These are phyloP conservation scores for Lichtheimia corymbifera DNA, from an alignment of 371 early-diverging fungal species.

Conservation along the genomic window DNA sequence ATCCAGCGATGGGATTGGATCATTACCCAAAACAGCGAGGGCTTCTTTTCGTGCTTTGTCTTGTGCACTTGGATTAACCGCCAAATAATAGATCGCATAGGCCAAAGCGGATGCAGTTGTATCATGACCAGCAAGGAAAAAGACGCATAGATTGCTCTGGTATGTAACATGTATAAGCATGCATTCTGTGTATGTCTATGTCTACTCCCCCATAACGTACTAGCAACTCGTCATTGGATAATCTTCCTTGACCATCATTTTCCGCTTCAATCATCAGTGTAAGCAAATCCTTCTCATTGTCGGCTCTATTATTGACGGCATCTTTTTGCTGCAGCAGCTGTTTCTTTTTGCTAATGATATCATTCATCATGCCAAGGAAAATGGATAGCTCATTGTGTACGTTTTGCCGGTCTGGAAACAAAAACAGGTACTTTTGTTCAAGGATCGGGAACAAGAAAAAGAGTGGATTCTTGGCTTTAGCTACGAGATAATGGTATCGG, in stretches of 20 bases:
- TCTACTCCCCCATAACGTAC: slow-evolving; percentile 20
- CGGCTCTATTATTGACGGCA: slow-evolving; percentile 19
- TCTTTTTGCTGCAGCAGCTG: background rate
- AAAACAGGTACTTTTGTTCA: slow-evolving; percentile 10
- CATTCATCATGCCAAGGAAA: slow-evolving; percentile 34
- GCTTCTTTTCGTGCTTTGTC: slow-evolving; percentile 22
- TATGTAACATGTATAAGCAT: slow-evolving; percentile 1
- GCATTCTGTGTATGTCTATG: background rate
- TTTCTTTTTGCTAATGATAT: slow-evolving; percentile 35
- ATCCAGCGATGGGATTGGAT: slow-evolving; percentile 6
- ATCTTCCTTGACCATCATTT: slow-evolving; percentile 26
- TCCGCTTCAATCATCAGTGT: slow-evolving; percentile 59
- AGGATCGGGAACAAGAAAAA: slow-evolving; percentile 23
- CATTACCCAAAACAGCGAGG: slow-evolving; percentile 10
- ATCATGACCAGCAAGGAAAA: slow-evolving; percentile 34
- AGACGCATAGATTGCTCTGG: slow-evolving; percentile 21
- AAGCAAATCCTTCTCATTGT: slow-evolving; percentile 51
- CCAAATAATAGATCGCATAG: slow-evolving; percentile 31
- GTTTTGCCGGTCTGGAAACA: slow-evolving; percentile 29
- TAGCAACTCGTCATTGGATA: slow-evolving; percentile 39
- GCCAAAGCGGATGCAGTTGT: slow-evolving; percentile 32
- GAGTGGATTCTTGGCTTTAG: slow-evolving; percentile 19
- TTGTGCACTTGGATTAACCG: slow-evolving; percentile 25
- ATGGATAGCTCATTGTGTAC: slow-evolving; percentile 32
- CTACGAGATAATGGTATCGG: slow-evolving; percentile 15